phyloP scores from a whole-genome alignment of 768 basidiomycete genomes.

The Hericium rajendrae region DNA sequence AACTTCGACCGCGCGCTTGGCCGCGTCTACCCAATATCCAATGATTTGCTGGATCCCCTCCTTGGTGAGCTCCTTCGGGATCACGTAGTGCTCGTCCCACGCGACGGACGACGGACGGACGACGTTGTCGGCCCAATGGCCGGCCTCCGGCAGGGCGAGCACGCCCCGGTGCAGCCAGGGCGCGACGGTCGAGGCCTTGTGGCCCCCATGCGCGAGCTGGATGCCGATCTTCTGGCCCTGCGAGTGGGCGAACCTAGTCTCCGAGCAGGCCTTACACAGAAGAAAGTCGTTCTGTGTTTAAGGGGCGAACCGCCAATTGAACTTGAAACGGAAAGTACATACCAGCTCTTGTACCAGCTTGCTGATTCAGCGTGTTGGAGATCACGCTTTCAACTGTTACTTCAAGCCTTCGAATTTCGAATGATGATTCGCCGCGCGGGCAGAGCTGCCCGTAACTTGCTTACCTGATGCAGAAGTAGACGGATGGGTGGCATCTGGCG shows the following conservation, averaged over 20 bases:
- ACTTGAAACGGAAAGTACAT: no score
- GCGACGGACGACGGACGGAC: conserved; percentile 28
- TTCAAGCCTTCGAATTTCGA: no score
- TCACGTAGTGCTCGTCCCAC: conserved; percentile 24
- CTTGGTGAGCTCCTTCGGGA: conserved; percentile 27
- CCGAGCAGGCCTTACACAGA: no score
- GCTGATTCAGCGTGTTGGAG: no score
- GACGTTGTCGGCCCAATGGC: conserved; percentile 28
- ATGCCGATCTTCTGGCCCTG: conserved; percentile 65
- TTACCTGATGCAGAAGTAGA: no score
- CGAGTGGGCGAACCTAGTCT: conserved; percentile 67
- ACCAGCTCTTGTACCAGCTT: no score
- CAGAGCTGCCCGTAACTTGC: no score
- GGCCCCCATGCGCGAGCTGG: conserved; percentile 71
- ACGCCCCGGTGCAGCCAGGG: conserved; percentile 43
- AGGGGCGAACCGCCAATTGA: no score
- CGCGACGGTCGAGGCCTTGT: conserved; percentile 55
- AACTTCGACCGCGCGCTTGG: conserved; percentile 20
- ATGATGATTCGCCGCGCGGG: no score
- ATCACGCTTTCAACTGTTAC: no score
- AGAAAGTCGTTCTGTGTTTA: no score
- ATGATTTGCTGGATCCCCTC: conserved; percentile 31
- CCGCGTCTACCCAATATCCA: conserved; percentile 25
- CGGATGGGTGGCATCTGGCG: no score
- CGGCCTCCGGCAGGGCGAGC: conserved; percentile 25